These are phyloP conservation scores for Alternaria incomplexa DNA, from an alignment of 2,329 filamentous ascomycete genomes.

Conservation along the genomic window DNA sequence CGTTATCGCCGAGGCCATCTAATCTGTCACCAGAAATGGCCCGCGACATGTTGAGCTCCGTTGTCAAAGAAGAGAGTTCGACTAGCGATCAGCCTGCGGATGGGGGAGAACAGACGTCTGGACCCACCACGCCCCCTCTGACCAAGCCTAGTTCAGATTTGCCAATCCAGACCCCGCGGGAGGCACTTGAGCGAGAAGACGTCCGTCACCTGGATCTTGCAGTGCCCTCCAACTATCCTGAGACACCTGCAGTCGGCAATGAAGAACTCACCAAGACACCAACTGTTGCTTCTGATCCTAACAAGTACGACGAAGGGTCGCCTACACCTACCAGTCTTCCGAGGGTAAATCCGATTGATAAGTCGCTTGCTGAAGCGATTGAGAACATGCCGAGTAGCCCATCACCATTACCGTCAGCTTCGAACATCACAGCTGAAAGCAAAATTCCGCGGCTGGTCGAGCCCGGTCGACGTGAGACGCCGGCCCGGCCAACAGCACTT, in stretches of 20 bases:
- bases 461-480: constrained; percentile 39
- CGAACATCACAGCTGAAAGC: constrained; percentile 35
- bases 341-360: constrained; percentile 45
- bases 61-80: constrained; percentile 67
- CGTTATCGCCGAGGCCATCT: constrained; percentile 44
- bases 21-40: constrained; percentile 66
- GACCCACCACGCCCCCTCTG: constrained; percentile 14
- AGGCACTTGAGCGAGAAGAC: constrained; percentile 57
- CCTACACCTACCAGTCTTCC: constrained; percentile 37
- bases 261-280: constrained; percentile 38
- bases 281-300: constrained; percentile 26
- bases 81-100: constrained; percentile 24
- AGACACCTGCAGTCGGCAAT: constrained; percentile 17
- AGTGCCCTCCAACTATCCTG: constrained; percentile 51
- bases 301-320: constrained; percentile 30
- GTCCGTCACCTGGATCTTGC: constrained; percentile 68
- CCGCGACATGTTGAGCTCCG: constrained; percentile 67
- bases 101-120: constrained; percentile 2
- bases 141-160: constrained; percentile 19
- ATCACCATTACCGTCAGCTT: constrained; percentile 18
- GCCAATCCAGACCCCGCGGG: constrained; percentile 37
- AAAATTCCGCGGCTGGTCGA: constrained; percentile 50
- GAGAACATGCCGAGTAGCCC: constrained; percentile 44
- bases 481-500: constrained; percentile 31
- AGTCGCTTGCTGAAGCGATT: constrained; percentile 41